A percentile compares a stretch with the other conserved stretches of the same genome.
phyloP scores from a whole-genome alignment of 2,329 filamentous ascomycete genomes.

The Trichoderma polysporum region DNA sequence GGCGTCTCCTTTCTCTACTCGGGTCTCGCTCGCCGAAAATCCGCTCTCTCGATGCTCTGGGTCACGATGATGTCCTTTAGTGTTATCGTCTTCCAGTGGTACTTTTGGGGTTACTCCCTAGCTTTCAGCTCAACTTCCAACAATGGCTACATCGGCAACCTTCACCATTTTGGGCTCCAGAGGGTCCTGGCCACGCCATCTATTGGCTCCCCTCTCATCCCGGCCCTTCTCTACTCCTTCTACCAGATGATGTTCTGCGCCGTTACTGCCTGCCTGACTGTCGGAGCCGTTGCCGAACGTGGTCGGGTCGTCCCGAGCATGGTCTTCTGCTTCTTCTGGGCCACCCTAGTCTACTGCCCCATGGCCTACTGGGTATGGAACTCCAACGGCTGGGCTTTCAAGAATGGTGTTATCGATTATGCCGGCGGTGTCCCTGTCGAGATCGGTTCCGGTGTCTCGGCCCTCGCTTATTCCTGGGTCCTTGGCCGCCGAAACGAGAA shows the following conservation, averaged over 20 bases:
- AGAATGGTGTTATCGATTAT: conserved; percentile 92
- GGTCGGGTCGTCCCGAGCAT: conserved; percentile 89
- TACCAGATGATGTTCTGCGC: conserved; percentile 99
- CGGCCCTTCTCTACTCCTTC: conserved; percentile 88
- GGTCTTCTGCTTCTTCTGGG: conserved; percentile 96
- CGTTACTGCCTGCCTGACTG: conserved; percentile 86
- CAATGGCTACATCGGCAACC: conserved; percentile 88
- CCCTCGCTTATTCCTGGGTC: conserved; percentile 92
- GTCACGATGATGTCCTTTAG: conserved; percentile 92
- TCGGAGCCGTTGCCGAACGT: conserved; percentile 90
- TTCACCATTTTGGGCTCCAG: conserved; percentile 84
- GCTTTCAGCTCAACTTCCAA: conserved; percentile 80
- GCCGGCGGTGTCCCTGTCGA: conserved; percentile 96
- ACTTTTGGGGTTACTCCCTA: conserved; percentile 97
- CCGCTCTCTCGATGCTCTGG: conserved; percentile 95
- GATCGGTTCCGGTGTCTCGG: conserved; percentile 90
- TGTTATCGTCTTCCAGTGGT: conserved; percentile 96
- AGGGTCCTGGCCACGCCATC: conserved; percentile 82
- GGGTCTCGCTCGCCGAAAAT: conserved; percentile 95
- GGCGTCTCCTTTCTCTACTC: conserved; percentile 98
- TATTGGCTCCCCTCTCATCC: conserved; percentile 82
- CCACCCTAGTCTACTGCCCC: conserved; percentile 95
- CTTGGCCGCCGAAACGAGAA: conserved; percentile 95
- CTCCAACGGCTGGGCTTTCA: conserved; percentile 86
- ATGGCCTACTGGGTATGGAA: conserved; percentile 98